Conservation (phyloP, 2,329 filamentous ascomycete genomes). For the Aspergillus candidus region DNA sequence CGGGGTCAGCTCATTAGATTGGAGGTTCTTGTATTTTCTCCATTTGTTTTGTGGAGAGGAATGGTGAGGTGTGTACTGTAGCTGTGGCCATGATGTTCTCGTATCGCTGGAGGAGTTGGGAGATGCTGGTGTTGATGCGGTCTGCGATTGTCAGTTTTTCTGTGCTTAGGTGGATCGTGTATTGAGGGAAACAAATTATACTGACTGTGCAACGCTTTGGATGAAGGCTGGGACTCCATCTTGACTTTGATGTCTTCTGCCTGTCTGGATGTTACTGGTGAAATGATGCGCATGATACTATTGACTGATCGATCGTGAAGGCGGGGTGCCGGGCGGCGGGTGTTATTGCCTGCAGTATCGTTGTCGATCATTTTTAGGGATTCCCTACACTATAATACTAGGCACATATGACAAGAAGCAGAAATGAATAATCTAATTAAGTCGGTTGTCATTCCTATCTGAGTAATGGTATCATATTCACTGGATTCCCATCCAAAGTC, state of each 20-base stretch:
- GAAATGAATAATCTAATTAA: too few species aligned
- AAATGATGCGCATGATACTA: slow-evolving; percentile 1
- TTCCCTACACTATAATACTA: too few species aligned
- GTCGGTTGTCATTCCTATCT: too few species aligned
- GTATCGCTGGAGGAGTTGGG: slow-evolving; percentile 47
- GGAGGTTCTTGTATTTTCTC: too few species aligned
- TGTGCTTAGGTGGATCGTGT: neutral
- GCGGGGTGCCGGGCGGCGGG: slow-evolving; percentile 8
- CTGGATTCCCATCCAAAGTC: too few species aligned
- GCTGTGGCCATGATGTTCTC: slow-evolving; percentile 52
- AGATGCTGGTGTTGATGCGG: slow-evolving; percentile 41
- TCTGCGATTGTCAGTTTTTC: slow-evolving; percentile 21
- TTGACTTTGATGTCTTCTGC: slow-evolving; percentile 1
- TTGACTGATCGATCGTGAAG: slow-evolving; percentile 3
- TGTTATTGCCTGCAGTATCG: slow-evolving; percentile 8
- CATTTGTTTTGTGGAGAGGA: neutral
- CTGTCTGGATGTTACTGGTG: neutral
- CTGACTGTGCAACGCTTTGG: slow-evolving; percentile 16
- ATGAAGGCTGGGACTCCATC: slow-evolving; percentile 29
- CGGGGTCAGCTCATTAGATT: neutral
- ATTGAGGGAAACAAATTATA: neutral
- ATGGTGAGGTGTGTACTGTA: slow-evolving; percentile 32
- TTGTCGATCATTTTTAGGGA: too few species aligned
- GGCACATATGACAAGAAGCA: too few species aligned
- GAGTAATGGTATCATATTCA: too few species aligned